Evolutionary conservation across 805 yeast genomes (phyloP).

Genomic region (Zygosaccharomyces bisporus): DNA sequence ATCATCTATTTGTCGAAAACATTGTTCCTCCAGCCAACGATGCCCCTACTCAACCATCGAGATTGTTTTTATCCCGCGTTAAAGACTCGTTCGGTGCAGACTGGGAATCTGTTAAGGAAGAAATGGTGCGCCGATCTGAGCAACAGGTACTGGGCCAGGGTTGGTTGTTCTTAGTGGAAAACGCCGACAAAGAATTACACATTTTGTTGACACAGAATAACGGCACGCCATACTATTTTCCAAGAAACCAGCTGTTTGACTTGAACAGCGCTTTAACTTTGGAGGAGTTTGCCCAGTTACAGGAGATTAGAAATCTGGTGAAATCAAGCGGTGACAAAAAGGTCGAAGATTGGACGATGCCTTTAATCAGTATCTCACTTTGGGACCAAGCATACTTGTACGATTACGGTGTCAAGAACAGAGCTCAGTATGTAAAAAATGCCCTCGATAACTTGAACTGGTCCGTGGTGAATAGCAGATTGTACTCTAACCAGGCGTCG

Average conservation of each 20-base stretch:
- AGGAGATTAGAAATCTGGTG: conserved; percentile 42
- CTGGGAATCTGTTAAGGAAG: conserved; percentile 49
- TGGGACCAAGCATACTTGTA: conserved; percentile 88
- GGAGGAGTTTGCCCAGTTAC: conserved; percentile 47
- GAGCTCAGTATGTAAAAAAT: conserved; percentile 63
- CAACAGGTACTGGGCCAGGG: conserved; percentile 53
- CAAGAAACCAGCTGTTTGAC: conserved; percentile 68
- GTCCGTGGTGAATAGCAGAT: conserved; percentile 58
- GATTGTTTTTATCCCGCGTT: conserved; percentile 37
- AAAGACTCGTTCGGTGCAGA: conserved; percentile 31
- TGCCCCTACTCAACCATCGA: conserved; percentile 35
- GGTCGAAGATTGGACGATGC: conserved; percentile 57
- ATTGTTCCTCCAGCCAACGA: conserved; percentile 22
- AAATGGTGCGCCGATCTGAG: conserved; percentile 49
- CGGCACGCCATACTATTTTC: conserved; percentile 72
- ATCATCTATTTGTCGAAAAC: conserved; percentile 81
- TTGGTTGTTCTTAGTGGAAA: conserved; percentile 71
- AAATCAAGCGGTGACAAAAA: conserved; percentile 23
- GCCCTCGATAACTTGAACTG: conserved; percentile 81
- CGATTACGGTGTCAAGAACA: conserved; percentile 80
- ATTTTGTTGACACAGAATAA: conserved; percentile 60
- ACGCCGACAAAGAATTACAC: conserved; percentile 53
- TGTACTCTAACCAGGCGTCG: conserved; percentile 25
- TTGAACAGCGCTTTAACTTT: conserved; percentile 66
- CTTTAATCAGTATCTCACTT: conserved; percentile 66